phyloP scores from a whole-genome alignment of 2,329 filamentous ascomycete genomes.

The Penicillium sp. region DNA sequence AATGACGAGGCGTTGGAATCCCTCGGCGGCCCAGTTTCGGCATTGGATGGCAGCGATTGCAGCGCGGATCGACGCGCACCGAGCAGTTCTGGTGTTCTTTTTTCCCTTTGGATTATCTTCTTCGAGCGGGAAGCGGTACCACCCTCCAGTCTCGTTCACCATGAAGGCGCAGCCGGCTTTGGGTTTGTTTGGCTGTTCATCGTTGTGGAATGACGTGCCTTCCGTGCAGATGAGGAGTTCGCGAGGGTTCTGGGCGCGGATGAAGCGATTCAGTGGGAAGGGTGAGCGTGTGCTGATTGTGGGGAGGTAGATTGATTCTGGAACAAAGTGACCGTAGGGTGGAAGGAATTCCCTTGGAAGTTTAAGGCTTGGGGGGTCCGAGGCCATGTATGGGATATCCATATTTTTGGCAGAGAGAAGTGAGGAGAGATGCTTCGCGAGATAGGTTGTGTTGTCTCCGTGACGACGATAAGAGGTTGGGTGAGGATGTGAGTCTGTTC shows the following conservation, averaged over 20 bases:
- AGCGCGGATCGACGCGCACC: background rate
- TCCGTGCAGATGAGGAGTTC: too few relatives aligned
- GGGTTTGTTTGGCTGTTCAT: background rate
- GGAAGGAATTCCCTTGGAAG: background rate
- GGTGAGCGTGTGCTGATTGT: too few relatives aligned
- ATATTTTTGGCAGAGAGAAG: background rate
- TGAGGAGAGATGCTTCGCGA: too few relatives aligned
- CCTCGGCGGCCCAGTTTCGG: background rate
- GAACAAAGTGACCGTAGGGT: too few relatives aligned
- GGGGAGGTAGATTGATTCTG: too few relatives aligned
- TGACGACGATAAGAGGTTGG: too few relatives aligned
- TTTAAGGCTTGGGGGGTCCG: background rate
- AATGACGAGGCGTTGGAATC: background rate
- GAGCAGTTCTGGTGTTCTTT: background rate
- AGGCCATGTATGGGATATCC: background rate
- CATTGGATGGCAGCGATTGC: background rate
- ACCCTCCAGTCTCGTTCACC: background rate
- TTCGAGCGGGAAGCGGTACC: background rate
- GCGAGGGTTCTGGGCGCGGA: too few relatives aligned
- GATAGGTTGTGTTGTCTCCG: too few relatives aligned
- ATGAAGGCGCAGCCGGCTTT: background rate
- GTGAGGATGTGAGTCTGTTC: too few relatives aligned
- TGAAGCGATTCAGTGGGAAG: too few relatives aligned
- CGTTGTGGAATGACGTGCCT: background rate
- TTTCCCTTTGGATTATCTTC: background rate